Evolutionary conservation across 345 rosid genomes (phyloP).

Genomic region (Heritiera littoralis): DNA sequence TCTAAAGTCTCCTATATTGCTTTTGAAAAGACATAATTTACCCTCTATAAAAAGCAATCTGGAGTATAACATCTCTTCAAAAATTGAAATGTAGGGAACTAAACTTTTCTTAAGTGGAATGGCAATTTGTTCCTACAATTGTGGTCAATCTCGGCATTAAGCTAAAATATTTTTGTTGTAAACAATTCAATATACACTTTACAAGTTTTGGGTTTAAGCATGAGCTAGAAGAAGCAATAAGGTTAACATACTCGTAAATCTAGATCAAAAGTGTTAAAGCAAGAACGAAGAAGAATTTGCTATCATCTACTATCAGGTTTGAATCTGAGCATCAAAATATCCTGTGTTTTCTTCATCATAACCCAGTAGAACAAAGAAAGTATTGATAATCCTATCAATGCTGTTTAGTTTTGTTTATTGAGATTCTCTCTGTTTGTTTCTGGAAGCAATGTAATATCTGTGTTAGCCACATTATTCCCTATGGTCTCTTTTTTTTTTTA

Average conservation of each 20-base stretch:
- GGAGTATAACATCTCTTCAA: background rate
- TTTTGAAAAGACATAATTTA: background rate
- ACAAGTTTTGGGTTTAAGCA: background rate
- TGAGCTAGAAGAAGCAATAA: background rate
- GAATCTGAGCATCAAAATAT: background rate
- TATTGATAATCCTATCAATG: background rate
- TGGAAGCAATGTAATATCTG: background rate
- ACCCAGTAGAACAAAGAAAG: background rate
- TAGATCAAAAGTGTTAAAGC: slow-evolving; percentile 6
- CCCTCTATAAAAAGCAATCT: background rate
- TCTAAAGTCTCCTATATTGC: background rate
- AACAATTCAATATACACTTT: background rate
- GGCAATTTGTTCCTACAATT: background rate
- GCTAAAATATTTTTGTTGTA: background rate
- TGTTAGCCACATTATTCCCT: background rate
- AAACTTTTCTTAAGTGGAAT: background rate
- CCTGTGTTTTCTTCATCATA: background rate
- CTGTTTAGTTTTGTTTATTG: background rate
- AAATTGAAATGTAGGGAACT: background rate
- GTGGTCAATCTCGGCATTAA: background rate
- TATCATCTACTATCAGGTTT: background rate
- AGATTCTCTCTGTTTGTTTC: too few relatives aligned
- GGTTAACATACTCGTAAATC: background rate
- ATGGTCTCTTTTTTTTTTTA: background rate
- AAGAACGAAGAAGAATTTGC: background rate